These are phyloP conservation scores for Phanerochaete carnosa DNA, from an alignment of 768 basidiomycete species.

Conservation along the genomic window DNA sequence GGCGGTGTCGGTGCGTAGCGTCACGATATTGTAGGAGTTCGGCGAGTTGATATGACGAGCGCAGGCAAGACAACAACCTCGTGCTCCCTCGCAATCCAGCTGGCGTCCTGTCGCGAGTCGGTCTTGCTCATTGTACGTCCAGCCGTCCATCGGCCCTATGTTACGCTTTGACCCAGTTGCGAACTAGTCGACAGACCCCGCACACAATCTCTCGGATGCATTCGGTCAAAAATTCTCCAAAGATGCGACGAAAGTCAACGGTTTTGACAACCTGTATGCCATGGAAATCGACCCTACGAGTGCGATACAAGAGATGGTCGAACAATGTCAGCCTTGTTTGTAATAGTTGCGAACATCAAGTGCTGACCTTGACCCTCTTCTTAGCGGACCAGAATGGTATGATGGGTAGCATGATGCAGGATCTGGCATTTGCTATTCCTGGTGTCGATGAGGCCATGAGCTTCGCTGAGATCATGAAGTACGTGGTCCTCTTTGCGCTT, in stretches of 20 bases:
- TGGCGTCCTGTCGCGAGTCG: constrained; percentile 87
- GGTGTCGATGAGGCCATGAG: constrained; percentile 99
- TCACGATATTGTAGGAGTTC: background rate
- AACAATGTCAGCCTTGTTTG: constrained; percentile 64
- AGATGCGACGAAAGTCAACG: constrained; percentile 97
- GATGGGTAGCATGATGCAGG: constrained; percentile 99
- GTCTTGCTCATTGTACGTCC: constrained; percentile 88
- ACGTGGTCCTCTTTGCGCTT: constrained; percentile 22
- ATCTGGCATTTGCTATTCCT: constrained; percentile 97
- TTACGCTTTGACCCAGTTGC: background rate
- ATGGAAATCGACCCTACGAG: constrained; percentile 99
- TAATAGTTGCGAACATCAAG: background rate
- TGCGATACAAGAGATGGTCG: constrained; percentile 98
- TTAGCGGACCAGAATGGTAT: constrained; percentile 85
- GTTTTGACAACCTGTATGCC: constrained; percentile 92
- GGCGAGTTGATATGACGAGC: background rate
- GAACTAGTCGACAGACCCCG: constrained; percentile 93
- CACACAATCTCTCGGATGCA: constrained; percentile 97
- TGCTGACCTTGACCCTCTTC: background rate
- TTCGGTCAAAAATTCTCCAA: constrained; percentile 99
- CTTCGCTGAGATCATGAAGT: constrained; percentile 99
- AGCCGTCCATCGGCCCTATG: background rate
- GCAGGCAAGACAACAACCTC: constrained; percentile 97
- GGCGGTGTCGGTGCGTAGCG: constrained; percentile 86
- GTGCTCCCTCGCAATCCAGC: constrained; percentile 95